phyloP scores from a whole-genome alignment of 306 rosid genomes.

The Canavalia ensiformis region DNA sequence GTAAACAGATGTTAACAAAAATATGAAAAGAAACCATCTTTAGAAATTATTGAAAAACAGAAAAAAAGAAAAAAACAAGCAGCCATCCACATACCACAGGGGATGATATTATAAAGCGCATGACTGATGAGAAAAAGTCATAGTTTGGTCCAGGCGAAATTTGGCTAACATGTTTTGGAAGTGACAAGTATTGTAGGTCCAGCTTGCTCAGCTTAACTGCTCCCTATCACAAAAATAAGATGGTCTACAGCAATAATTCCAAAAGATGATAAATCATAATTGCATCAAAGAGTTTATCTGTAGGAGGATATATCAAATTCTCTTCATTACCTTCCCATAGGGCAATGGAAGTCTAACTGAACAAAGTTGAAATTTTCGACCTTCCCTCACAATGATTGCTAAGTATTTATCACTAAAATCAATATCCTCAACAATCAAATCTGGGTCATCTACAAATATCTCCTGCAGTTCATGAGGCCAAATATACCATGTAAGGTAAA shows the following conservation, averaged over 20 bases:
- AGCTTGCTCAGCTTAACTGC: slow-evolving; percentile 66
- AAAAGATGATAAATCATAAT: slow-evolving; percentile 35
- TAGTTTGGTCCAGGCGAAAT: slow-evolving; percentile 93
- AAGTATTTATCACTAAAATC: slow-evolving; percentile 82
- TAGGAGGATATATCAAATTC: slow-evolving; percentile 44
- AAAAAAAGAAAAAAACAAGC: slow-evolving; percentile 26
- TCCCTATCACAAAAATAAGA: slow-evolving; percentile 65
- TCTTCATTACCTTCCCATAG: slow-evolving; percentile 66
- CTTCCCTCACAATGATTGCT: slow-evolving; percentile 76
- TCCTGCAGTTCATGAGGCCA: slow-evolving; percentile 62
- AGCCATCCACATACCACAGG: slow-evolving; percentile 77
- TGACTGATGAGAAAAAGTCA: slow-evolving; percentile 77
- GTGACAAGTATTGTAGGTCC: slow-evolving; percentile 69
- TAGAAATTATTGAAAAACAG: neutral
- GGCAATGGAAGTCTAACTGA: slow-evolving; percentile 80
- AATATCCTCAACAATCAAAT: slow-evolving; percentile 73
- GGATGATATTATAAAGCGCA: slow-evolving; percentile 87
- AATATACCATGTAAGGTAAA: slow-evolving; percentile 35
- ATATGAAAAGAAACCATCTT: slow-evolving; percentile 28
- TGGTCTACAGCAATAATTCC: slow-evolving; percentile 37
- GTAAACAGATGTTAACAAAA: slow-evolving; percentile 10
- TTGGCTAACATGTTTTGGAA: slow-evolving; percentile 83
- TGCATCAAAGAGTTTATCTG: slow-evolving; percentile 30
- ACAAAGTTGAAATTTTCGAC: slow-evolving; percentile 70
- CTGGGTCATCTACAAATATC: slow-evolving; percentile 61